phyloP scores from a whole-genome alignment of 2,329 filamentous ascomycete genomes.

The Gnomoniopsis sp. region DNA sequence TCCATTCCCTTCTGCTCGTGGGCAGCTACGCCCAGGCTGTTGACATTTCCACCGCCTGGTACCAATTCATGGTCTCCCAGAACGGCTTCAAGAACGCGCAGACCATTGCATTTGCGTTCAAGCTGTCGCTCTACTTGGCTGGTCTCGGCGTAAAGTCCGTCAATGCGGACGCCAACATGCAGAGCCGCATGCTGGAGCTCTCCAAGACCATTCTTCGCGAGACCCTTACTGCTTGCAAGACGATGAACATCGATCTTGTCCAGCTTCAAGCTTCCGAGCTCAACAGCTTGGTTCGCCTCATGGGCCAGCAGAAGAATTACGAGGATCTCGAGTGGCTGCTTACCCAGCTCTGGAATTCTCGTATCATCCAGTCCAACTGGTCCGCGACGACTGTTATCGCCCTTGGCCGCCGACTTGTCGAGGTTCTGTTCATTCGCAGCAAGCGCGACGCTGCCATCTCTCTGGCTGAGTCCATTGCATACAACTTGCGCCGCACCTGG shows the following conservation, averaged over 20 bases:
- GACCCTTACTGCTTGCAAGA: conserved; percentile 17
- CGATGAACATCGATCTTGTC: conserved; percentile 19
- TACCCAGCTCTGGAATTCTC: conserved; percentile 19
- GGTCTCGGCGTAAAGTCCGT: conserved; percentile 25
- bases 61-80: conserved; percentile 18
- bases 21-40: conserved; percentile 13
- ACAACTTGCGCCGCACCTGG: conserved; percentile 20
- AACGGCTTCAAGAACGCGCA: conserved; percentile 18
- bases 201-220: conserved; percentile 19
- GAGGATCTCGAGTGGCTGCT: conserved; percentile 20
- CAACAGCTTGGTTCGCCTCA: conserved; percentile 19
- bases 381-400: conserved; percentile 17
- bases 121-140: conserved; percentile 18
- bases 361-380: conserved; percentile 18
- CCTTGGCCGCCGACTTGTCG: conserved; percentile 16
- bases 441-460: conserved; percentile 16
- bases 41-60: conserved; percentile 17
- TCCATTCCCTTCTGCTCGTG: conserved; percentile 14
- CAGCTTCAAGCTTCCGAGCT: conserved; percentile 18
- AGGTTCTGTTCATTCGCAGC: conserved; percentile 18
- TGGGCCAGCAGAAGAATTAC: conserved; percentile 20
- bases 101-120: conserved; percentile 19
- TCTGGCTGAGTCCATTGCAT: conserved; percentile 19
- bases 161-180: conserved; percentile 19
- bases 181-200: conserved; percentile 18